Base-by-base conservation (phyloP, 371 early-diverging fungal genomes). In the Saksenaea oblongispora region DNA sequence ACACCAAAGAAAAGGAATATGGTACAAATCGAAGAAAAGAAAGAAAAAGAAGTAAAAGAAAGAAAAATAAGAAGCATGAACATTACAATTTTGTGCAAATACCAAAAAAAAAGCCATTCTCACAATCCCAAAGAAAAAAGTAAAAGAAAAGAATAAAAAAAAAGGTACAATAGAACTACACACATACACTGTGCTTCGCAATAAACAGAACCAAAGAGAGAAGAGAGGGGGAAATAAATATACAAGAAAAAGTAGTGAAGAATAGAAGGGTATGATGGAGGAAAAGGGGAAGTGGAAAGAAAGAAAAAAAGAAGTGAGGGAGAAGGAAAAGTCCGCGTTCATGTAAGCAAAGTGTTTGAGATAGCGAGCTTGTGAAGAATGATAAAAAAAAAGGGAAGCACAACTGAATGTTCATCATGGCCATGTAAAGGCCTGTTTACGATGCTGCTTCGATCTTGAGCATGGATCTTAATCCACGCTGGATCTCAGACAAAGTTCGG, bases 401-500 rank as follows among this genome's bases (percentile, higher is more conserved):
- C 35, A 57, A 41, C 22, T 37, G 58, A 41, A 57, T 47, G 51
- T 47, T 47, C 51, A 47, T 47, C 51, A 47, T 47, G 24, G 22
- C 22, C 51, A 3, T 7, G 7, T 31, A 31, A 31, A 31, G 22
- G 22, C 22, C 22, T 22, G n/a, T 47, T 47, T 47, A 47, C 22
- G 51, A 34, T n/a, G 57, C 34, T 8, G 75, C 73, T 51, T 72
- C 69, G 54, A 81, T 76, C 63, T 78, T 81, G 59, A 81, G 72
- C 76, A 81, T 76, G 54, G 76, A 75, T 54, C 79, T 70, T 56
- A 81, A 67, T 18, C 72, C 76, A 47, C 74, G 74, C 56, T 81
- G 81, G 37, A 81, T 81, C 65, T 81, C 76, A 28, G 81, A 78
- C 31, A 81, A 69, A 53, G 69, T 69, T 27, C 65, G 54, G 18